Evolutionary conservation across 1,284 basidiomycete genomes (phyloP).

Genomic region (Vanrija humicola): DNA sequence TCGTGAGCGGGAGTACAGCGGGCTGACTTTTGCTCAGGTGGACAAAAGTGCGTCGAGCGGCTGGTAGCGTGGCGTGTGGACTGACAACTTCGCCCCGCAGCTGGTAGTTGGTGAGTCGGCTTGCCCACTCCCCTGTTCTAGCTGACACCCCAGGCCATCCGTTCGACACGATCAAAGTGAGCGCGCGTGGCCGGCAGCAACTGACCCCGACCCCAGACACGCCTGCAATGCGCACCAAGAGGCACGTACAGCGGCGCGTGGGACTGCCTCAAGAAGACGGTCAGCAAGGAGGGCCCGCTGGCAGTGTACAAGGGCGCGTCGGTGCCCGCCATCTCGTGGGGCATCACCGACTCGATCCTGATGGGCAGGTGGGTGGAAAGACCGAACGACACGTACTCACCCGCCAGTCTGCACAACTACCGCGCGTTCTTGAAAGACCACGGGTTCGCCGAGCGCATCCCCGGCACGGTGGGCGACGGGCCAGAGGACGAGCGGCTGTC

Average conservation of each 20-base stretch:
- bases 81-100: not conserved
- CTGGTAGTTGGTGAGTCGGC: constrained; percentile 5
- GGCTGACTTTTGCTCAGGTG: constrained; percentile 19
- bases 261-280: constrained; percentile 31
- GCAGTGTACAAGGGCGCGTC: constrained; percentile 50
- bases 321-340: constrained; percentile 48
- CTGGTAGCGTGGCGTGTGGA: not conserved
- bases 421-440: constrained; percentile 33
- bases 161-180: constrained; percentile 45
- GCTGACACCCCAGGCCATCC: constrained; percentile 40
- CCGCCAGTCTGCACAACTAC: constrained; percentile 47
- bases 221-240: constrained; percentile 46
- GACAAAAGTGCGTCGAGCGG: constrained; percentile 22
- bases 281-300: constrained; percentile 31
- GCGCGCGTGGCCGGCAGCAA: not conserved
- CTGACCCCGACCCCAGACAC: not conserved
- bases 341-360: constrained; percentile 47
- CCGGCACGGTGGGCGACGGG: constrained; percentile 9
- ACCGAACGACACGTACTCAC: not conserved
- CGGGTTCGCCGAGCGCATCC: constrained; percentile 40
- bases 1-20: not conserved
- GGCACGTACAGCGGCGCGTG: constrained; percentile 44
- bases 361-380: constrained; percentile 42
- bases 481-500: constrained; percentile 25
- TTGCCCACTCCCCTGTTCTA: not conserved